A percentile compares a stretch with the other conserved stretches of the same genome.
phyloP scores from a whole-genome alignment of 257 asterid species.

The Gentiana dahurica region DNA sequence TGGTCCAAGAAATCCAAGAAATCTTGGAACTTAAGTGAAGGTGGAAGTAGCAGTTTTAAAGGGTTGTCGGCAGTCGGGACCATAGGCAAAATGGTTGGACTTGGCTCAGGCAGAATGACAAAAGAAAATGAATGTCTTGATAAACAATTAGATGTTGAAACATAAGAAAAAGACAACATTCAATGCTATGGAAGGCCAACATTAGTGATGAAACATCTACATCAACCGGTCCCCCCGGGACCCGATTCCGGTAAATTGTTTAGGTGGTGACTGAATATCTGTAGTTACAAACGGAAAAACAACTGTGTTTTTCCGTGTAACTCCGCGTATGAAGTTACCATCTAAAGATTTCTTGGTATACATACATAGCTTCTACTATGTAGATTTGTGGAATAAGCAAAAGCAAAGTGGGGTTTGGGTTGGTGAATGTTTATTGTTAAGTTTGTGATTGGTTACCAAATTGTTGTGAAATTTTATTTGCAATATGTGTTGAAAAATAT shows the following conservation, averaged over 20 bases:
- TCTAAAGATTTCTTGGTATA: slow-evolving; percentile 6
- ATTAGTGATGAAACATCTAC: slow-evolving; percentile 12
- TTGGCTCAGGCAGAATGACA: slow-evolving; percentile 58
- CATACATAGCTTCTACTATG: slow-evolving; percentile 16
- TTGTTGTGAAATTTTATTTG: slow-evolving; percentile 20
- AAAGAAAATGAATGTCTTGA: slow-evolving; percentile 55
- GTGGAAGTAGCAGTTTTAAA: slow-evolving; percentile 79
- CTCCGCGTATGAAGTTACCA: no score
- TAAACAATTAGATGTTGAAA: slow-evolving; percentile 49
- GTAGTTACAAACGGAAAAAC: no score
- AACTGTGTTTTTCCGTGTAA: no score
- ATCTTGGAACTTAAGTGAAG: slow-evolving; percentile 70
- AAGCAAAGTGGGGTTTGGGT: slow-evolving; percentile 27
- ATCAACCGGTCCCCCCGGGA: slow-evolving; percentile 6
- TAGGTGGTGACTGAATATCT: no score
- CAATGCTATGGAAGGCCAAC: background rate
- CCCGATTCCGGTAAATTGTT: slow-evolving; percentile 1
- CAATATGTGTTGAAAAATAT: slow-evolving; percentile 24
- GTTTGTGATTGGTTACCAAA: slow-evolving; percentile 13
- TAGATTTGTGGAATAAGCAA: slow-evolving; percentile 34
- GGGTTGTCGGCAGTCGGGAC: slow-evolving; percentile 64
- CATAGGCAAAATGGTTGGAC: slow-evolving; percentile 64
- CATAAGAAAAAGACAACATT: slow-evolving; percentile 7
- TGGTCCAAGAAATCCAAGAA: slow-evolving; percentile 54
- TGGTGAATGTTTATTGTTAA: slow-evolving; percentile 23